phyloP scores from a whole-genome alignment of 208 protist species.

The Acanthamoeba castellanii region DNA sequence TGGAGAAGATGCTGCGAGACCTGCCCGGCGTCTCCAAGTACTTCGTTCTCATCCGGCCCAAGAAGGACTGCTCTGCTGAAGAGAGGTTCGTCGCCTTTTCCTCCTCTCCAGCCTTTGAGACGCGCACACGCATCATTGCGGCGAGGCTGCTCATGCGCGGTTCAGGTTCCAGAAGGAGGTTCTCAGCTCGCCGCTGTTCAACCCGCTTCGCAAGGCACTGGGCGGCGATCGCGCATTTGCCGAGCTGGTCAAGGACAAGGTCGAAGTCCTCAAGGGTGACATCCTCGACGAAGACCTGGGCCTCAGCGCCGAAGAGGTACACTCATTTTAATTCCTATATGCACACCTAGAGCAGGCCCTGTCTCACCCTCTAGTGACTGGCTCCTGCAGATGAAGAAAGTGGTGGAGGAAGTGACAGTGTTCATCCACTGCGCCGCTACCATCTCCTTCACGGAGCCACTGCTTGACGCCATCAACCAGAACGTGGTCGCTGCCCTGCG shows the following conservation, averaged over 20 bases:
- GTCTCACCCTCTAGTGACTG: background rate
- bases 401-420: conserved; percentile 70
- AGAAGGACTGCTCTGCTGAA: conserved; percentile 66
- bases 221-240: conserved; percentile 31
- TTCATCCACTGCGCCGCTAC: conserved; percentile 83
- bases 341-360: background rate
- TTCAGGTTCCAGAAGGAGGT: conserved; percentile 55
- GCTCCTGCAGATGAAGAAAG: background rate
- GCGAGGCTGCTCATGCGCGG: background rate
- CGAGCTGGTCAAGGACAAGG: conserved; percentile 42
- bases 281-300: conserved; percentile 77
- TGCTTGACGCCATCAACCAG: conserved; percentile 78
- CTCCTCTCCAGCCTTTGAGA: too few relatives aligned
- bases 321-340: background rate
- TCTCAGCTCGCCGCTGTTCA: conserved; percentile 46
- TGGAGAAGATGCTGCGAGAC: conserved; percentile 83
- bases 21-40: conserved; percentile 21
- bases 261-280: conserved; percentile 78
- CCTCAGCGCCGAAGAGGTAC: conserved; percentile 2
- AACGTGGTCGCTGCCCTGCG: conserved; percentile 81
- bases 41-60: conserved; percentile 77
- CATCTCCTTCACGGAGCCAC: conserved; percentile 81
- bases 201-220: conserved; percentile 20
- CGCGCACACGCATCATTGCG: background rate
- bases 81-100: background rate